phyloP scores from a whole-genome alignment of 352 stramenopile species.

The Thalassiosira tumida region DNA sequence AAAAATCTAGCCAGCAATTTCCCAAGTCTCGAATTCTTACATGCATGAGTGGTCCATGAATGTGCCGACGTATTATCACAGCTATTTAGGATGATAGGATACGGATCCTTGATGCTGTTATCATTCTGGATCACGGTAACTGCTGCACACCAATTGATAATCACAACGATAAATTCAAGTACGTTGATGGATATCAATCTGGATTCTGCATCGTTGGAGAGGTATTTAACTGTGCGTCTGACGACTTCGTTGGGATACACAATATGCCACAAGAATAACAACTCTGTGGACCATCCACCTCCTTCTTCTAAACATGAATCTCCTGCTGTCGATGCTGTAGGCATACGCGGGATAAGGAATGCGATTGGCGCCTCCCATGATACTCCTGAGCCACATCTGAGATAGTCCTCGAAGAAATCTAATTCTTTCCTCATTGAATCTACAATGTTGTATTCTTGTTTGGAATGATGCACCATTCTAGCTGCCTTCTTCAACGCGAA shows the following conservation, averaged over 20 bases:
- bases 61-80: conserved; percentile 45
- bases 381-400: not conserved
- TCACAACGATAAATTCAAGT: conserved; percentile 15
- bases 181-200: conserved; percentile 39
- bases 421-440: not conserved
- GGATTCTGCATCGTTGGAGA: conserved; percentile 7
- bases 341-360: not conserved
- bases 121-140: not conserved
- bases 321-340: not conserved
- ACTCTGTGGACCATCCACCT: conserved; percentile 20
- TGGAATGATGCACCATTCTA: not conserved
- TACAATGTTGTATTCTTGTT: not conserved
- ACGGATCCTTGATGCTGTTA: conserved; percentile 8
- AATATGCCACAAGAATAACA: conserved; percentile 37
- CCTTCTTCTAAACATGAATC: conserved; percentile 1
- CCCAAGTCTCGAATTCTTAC: conserved; percentile 21
- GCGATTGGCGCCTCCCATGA: not conserved
- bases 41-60: conserved; percentile 44
- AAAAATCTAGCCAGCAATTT: conserved; percentile 37
- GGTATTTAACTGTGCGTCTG: not conserved
- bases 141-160: conserved; percentile 51
- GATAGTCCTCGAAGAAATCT: not conserved
- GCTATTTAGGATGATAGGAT: conserved; percentile 35
- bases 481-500: not conserved
- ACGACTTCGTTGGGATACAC: conserved; percentile 10